Base-by-base conservation (phyloP, 805 yeast species). In the Candida palmyrensis region DNA sequence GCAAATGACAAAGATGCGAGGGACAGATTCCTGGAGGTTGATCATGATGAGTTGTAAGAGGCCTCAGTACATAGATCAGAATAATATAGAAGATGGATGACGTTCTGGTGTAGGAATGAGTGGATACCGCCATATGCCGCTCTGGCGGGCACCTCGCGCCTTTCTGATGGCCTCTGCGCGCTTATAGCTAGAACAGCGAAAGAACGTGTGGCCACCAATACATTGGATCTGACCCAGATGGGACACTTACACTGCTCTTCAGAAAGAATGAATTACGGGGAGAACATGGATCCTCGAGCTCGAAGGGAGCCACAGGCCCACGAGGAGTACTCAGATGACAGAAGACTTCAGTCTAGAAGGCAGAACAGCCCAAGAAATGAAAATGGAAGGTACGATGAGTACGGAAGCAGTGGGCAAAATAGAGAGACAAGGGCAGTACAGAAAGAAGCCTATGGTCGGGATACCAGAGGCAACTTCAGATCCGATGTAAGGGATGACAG, bases 1-100 rank as follows among this genome's bases (percentile, higher is more conserved):
- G 36, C 35, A 23, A 47, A 38, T 24, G 31, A 22, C 12, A 13
- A 18, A 23, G 32, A 18, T 11, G 34, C 18, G 46, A 29, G 60
- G 51, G 35, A 38, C 40, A 14, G 40, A 36, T 15, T 4, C 29
- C 15, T 28, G 14, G 34, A 29, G 21, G 35, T 15, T 21, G 30
- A 16, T 11, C 30, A 28, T 16, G 36, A 29, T 21, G 31, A 21
- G 33, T 35, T 31, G 20, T 31, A 24, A 29, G 19, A 20, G n/a
- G n/a, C 8, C 8, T 9, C 15, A 12, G 18, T n/a, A 21, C 6
- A 27, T 9, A 27, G 14, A n/a, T 12, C n/a, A 25, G n/a, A 25
- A 25, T 24, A 24, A 24, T 24, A 24, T 10, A 24, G 15, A 24
- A 24, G 27, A 12, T 12, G 27, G 14, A 24, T 11, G 9, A 21